A percentile compares a stretch with the other conserved stretches of the same genome.
Conservation (phyloP, 2,329 filamentous ascomycete species). For the Alternaria novae-zelandiae region DNA sequence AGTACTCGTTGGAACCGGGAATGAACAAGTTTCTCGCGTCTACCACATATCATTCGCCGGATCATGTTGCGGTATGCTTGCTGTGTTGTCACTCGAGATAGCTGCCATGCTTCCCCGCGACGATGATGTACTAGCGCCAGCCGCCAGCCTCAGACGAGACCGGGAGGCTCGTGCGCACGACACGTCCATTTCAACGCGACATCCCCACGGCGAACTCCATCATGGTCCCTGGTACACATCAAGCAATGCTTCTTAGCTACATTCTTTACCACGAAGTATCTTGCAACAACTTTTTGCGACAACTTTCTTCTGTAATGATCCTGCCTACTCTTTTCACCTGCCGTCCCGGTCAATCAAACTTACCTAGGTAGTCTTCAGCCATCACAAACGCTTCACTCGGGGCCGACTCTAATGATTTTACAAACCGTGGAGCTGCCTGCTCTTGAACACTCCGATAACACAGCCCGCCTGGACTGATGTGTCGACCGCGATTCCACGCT, state of each 20-base stretch:
- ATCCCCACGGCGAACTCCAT: neutral
- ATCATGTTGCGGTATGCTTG: conserved; percentile 13
- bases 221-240: neutral
- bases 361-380: neutral
- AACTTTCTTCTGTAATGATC: neutral
- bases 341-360: neutral
- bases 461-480: neutral
- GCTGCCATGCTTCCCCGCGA: conserved; percentile 11
- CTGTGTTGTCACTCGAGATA: conserved; percentile 18
- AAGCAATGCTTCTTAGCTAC: neutral
- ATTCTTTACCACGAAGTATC: neutral
- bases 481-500: neutral
- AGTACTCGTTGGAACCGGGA: neutral
- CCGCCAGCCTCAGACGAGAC: neutral
- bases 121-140: conserved; percentile 11
- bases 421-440: too few species aligned
- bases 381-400: neutral
- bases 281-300: neutral
- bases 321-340: neutral
- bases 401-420: too few species aligned
- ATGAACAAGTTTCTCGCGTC: conserved; percentile 8
- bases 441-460: neutral
- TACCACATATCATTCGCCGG: conserved; percentile 9
- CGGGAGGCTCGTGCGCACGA: neutral
- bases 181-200: neutral